Evolutionary conservation across 495 filamentous ascomycete genomes (phyloP).

Genomic region (Lasiosphaeris hirsuta): DNA sequence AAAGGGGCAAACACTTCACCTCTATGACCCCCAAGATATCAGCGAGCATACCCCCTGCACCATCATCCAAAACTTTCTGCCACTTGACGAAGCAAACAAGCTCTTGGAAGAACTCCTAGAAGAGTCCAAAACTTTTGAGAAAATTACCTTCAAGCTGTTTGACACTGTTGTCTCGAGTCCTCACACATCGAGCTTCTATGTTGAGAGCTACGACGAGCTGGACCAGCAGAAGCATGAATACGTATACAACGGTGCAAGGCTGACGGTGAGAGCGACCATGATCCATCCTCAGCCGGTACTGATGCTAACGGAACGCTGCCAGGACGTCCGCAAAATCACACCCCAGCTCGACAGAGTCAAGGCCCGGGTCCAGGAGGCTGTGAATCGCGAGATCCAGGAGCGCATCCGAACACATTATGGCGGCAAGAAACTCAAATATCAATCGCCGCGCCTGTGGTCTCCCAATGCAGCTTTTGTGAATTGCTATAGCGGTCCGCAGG

Average conservation of each 20-base stretch:
- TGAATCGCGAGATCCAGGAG: constrained; percentile 67
- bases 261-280: constrained; percentile 44
- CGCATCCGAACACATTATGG: constrained; percentile 61
- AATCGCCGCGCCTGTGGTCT: constrained; percentile 67
- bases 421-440: constrained; percentile 71
- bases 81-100: constrained; percentile 61
- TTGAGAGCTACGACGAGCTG: constrained; percentile 61
- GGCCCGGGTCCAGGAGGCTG: constrained; percentile 61
- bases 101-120: constrained; percentile 73
- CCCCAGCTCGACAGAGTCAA: constrained; percentile 67
- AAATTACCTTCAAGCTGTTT: constrained; percentile 78
- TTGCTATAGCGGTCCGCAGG: constrained; percentile 73
- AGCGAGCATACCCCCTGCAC: constrained; percentile 80
- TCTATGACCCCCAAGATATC: constrained; percentile 76
- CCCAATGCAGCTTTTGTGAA: constrained; percentile 94
- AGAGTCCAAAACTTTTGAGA: constrained; percentile 71
- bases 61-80: constrained; percentile 88
- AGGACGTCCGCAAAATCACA: constrained; percentile 72
- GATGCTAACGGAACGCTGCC: neutral
- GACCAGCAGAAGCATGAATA: constrained; percentile 71
- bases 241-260: constrained; percentile 72
- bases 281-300: neutral
- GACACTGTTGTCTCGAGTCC: constrained; percentile 77
- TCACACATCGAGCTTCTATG: constrained; percentile 78
- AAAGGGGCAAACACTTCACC: constrained; percentile 77